These are phyloP conservation scores for Brasilioporus rufonigricans DNA, from an alignment of 768 basidiomycete species.

Conservation along the genomic window DNA sequence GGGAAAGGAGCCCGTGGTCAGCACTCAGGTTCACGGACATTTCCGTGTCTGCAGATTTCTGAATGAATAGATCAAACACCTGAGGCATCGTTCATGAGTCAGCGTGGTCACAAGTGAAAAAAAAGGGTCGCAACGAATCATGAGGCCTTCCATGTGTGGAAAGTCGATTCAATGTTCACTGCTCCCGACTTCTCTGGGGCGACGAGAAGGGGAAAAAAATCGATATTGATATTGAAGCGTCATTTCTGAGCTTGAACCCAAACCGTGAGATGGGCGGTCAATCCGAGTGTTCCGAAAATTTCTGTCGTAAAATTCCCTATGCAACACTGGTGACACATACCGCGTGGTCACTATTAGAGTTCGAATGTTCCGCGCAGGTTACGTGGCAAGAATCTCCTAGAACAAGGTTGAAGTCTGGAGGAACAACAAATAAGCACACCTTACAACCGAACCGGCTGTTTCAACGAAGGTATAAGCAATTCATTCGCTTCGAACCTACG, in stretches of 20 bases:
- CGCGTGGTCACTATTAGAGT: constrained; percentile 2
- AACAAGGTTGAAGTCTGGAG: constrained; percentile 21
- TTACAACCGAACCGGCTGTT: constrained; percentile 22
- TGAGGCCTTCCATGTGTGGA: not conserved
- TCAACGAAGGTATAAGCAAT: constrained; percentile 21
- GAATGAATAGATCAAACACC: constrained; percentile 11
- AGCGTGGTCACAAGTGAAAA: constrained; percentile 6
- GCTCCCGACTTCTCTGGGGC: constrained; percentile 1
- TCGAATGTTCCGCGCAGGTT: constrained; percentile 1
- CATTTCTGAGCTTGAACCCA: constrained; percentile 15
- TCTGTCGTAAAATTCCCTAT: constrained; percentile 1
- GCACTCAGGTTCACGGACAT: constrained; percentile 10
- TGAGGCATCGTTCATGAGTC: constrained; percentile 10
- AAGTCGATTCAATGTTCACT: constrained; percentile 8
- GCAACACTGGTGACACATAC: constrained; percentile 12
- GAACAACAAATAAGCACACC: constrained; percentile 18
- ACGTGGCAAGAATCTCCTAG: constrained; percentile 1
- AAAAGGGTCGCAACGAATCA: constrained; percentile 1
- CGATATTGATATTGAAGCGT: not conserved
- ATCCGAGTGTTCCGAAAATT: not conserved
- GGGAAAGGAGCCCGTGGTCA: constrained; percentile 4
- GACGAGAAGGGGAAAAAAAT: not conserved
- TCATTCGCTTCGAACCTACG: constrained; percentile 22
- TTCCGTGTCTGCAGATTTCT: constrained; percentile 9
- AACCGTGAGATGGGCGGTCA: constrained; percentile 12